Base-by-base conservation (phyloP, 768 basidiomycete species). In the Coprinellus micaceus region DNA sequence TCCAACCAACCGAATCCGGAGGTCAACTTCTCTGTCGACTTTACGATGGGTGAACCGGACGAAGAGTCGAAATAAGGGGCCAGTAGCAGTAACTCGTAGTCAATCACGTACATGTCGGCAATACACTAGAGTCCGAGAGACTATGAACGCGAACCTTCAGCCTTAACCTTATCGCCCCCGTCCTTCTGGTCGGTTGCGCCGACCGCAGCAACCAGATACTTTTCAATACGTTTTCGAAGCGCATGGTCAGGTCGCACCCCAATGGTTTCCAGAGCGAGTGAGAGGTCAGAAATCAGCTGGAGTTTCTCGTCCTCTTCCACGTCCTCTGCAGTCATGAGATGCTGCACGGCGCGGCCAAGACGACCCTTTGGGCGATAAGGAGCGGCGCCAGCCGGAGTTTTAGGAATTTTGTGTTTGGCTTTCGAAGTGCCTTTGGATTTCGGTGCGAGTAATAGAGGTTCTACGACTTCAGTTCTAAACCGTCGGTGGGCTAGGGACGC, bases 401-500 rank as follows among this genome's bases (percentile, higher is more conserved):
- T 79, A 22, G 82, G 78, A 39, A 74, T 70, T 67, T 80, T 80
- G 60, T 78, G 69, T 72, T 81, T 75, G 57, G 71, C 66, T 68
- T 84, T 82, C 15, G 71, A 68, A 57, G 76, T 79, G 63, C 77
- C 81, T 60, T 83, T 84, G 59, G 78, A 64, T 69, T 85, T 89
- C n/a, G 88, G 89, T 36, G 82, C 77, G 21, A 81, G 76, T 51
- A 90, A 72, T 29, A 90, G 66, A 21, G 85, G 85, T 60, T 89
- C 89, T 54, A 89, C 71, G 60, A 89, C 78, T 65, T 89, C 88
- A 40, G 77, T 81, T 64, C 89, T 80, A 65, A 91, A 90, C 41
- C 85, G 78, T 43, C 89, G 82, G 67, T 82, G 77, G 46, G 87
- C 89, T 45, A 89, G 75, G 50, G 87, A 79, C 33, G 76, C 64